A percentile compares a stretch with the other conserved stretches of the same genome.
Conservation (phyloP, 2,329 filamentous ascomycete species). For the Saccharata proteae region DNA sequence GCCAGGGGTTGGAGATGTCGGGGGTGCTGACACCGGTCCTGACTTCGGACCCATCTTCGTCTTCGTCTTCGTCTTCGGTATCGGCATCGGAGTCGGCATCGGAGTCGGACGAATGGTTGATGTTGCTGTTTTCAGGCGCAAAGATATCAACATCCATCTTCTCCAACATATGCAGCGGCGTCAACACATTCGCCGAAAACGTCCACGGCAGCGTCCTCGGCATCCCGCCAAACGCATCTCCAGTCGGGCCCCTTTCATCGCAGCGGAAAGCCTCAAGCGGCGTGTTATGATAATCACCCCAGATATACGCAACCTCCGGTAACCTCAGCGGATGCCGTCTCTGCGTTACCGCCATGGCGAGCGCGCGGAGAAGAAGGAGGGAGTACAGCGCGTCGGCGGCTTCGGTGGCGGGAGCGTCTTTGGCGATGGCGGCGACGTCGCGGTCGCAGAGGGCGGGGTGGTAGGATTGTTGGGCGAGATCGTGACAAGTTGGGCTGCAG, state of each 20-base stretch:
- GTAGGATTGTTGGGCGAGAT: conserved; percentile 43
- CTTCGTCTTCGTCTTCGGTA: too few relatives aligned
- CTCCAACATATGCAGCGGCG: conserved; percentile 64
- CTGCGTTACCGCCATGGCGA: conserved; percentile 51
- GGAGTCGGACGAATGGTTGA: too few relatives aligned
- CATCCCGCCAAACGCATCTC: conserved; percentile 16
- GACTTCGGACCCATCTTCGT: conserved; percentile 29
- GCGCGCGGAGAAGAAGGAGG: conserved; percentile 44
- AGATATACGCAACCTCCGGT: conserved; percentile 50
- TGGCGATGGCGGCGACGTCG: conserved; percentile 44
- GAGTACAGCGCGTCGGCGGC: conserved; percentile 50
- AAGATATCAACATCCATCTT: conserved; percentile 78
- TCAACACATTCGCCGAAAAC: conserved; percentile 62
- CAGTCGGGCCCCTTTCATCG: neutral
- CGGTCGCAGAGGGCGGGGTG: conserved; percentile 47
- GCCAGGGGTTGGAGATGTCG: conserved; percentile 56
- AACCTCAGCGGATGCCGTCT: conserved; percentile 46
- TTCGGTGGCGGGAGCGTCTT: conserved; percentile 44
- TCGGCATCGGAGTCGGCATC: too few relatives aligned
- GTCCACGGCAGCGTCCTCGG: conserved; percentile 61
- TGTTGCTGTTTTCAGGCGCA: conserved; percentile 29
- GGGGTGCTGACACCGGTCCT: too few relatives aligned
- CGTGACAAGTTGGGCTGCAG: conserved; percentile 45
- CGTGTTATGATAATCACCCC: conserved; percentile 44
- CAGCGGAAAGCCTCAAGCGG: neutral